Percentiles rank a stretch among this genome's conserved stretches.
Conservation (phyloP, 805 yeast genomes). For the Schwanniomyces polymorphus region DNA sequence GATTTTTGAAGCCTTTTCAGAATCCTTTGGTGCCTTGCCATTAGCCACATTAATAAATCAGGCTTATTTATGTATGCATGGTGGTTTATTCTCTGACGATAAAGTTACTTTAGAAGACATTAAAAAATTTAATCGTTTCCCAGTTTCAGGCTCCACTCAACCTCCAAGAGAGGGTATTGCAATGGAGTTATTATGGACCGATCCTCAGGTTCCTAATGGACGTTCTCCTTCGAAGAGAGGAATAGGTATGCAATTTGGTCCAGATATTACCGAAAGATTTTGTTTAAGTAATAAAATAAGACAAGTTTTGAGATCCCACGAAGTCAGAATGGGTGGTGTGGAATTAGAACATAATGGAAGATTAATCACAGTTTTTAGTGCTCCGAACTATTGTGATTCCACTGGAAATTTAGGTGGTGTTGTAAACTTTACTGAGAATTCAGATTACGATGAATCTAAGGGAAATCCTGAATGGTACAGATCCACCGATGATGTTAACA, state of each 20-base stretch:
- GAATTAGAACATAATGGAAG: conserved; percentile 84
- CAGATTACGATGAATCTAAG: conserved; percentile 44
- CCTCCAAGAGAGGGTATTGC: conserved; percentile 91
- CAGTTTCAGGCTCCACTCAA: conserved; percentile 52
- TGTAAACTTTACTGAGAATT: conserved; percentile 61
- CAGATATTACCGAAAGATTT: conserved; percentile 84
- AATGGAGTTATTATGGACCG: conserved; percentile 98
- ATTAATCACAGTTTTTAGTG: conserved; percentile 92
- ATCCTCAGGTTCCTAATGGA: conserved; percentile 81
- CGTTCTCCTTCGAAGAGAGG: conserved; percentile 91
- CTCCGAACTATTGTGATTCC: conserved; percentile 95
- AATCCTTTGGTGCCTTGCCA: conserved; percentile 83
- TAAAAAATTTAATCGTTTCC: conserved; percentile 66
- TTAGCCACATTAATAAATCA: conserved; percentile 78
- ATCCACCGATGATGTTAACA: conserved; percentile 32
- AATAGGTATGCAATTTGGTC: conserved; percentile 94
- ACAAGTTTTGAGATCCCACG: conserved; percentile 90
- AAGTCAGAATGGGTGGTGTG: conserved; percentile 89
- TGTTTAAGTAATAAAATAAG: conserved; percentile 68
- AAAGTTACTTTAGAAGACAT: conserved; percentile 71
- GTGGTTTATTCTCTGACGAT: conserved; percentile 87
- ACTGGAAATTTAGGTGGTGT: conserved; percentile 92
- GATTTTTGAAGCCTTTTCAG: conserved; percentile 78
- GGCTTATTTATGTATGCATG: conserved; percentile 88
- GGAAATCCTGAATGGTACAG: conserved; percentile 45